Evolutionary conservation across 2,329 filamentous ascomycete genomes (phyloP).

Genomic region (Didymella arachidicola): DNA sequence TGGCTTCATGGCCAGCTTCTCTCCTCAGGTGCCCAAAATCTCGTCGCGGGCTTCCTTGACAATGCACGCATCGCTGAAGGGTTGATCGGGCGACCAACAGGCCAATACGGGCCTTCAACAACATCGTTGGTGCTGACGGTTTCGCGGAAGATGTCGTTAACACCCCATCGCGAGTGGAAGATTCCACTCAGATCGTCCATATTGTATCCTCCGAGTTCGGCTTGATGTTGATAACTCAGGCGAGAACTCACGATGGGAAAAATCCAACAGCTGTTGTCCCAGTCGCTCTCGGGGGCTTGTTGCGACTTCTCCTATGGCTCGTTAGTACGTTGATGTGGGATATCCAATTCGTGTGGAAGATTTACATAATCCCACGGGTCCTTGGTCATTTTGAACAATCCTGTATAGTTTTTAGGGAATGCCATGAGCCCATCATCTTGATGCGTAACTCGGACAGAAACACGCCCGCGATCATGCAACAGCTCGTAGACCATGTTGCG

Average conservation of each 20-base stretch:
- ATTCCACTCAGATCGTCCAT: background rate
- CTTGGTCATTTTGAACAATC: slow-evolving; percentile 26
- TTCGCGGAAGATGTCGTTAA: background rate
- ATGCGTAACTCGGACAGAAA: slow-evolving; percentile 27
- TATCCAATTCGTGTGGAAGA: background rate
- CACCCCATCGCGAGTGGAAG: slow-evolving; percentile 6
- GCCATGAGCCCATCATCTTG: slow-evolving; percentile 25
- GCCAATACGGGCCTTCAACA: slow-evolving; percentile 2
- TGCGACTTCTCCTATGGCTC: slow-evolving; percentile 4
- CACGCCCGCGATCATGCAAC: slow-evolving; percentile 25
- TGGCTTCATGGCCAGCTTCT: no score
- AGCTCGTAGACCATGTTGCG: slow-evolving; percentile 29
- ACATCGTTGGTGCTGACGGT: background rate
- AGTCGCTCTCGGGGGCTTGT: slow-evolving; percentile 2
- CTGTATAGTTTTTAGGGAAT: slow-evolving; percentile 30
- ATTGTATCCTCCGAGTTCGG: slow-evolving; percentile 4
- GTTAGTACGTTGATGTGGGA: background rate
- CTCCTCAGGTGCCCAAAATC: no score
- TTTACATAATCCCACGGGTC: slow-evolving; percentile 34
- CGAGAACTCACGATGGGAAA: background rate
- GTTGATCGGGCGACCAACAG: slow-evolving; percentile 5
- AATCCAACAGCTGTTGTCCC: slow-evolving; percentile 12
- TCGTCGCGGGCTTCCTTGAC: no score
- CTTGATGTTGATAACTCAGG: background rate
- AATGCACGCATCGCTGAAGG: no score